Conservation (phyloP, 2,329 filamentous ascomycete genomes). For the Chaetomium strumarium region DNA sequence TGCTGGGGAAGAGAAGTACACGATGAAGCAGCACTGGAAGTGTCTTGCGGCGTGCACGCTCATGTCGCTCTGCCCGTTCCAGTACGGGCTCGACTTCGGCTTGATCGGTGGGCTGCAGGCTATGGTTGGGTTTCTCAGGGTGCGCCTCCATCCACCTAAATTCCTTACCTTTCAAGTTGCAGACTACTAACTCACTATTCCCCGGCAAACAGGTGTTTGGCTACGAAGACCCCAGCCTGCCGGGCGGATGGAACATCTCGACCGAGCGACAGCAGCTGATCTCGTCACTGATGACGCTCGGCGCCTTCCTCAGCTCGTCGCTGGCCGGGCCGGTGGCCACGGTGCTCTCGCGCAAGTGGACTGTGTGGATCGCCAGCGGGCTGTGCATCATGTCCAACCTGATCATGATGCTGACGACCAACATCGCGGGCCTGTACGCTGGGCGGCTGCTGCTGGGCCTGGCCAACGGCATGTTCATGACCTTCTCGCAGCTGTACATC, state of each 20-base stretch:
- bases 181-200: not conserved
- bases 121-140: conserved; percentile 44
- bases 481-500: conserved; percentile 35
- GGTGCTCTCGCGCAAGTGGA: conserved; percentile 30
- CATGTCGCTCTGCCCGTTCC: conserved; percentile 44
- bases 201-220: conserved; percentile 31
- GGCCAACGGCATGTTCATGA: conserved; percentile 52
- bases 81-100: conserved; percentile 47
- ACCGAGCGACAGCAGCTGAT: conserved; percentile 41
- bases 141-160: conserved; percentile 17
- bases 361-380: conserved; percentile 41
- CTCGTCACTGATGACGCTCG: conserved; percentile 31
- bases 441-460: conserved; percentile 49
- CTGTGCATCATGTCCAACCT: conserved; percentile 46
- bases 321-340: conserved; percentile 35
- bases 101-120: conserved; percentile 46
- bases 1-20: conserved; percentile 11
- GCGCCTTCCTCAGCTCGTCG: conserved; percentile 34
- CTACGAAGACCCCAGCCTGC: conserved; percentile 28
- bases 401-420: conserved; percentile 50
- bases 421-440: conserved; percentile 47
- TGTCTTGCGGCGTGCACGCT: conserved; percentile 39
- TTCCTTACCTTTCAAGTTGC: not conserved
- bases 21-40: conserved; percentile 29
- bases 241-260: conserved; percentile 39